Base-by-base conservation (phyloP, 1,284 basidiomycete species). In the Rhizopogon parksii region DNA sequence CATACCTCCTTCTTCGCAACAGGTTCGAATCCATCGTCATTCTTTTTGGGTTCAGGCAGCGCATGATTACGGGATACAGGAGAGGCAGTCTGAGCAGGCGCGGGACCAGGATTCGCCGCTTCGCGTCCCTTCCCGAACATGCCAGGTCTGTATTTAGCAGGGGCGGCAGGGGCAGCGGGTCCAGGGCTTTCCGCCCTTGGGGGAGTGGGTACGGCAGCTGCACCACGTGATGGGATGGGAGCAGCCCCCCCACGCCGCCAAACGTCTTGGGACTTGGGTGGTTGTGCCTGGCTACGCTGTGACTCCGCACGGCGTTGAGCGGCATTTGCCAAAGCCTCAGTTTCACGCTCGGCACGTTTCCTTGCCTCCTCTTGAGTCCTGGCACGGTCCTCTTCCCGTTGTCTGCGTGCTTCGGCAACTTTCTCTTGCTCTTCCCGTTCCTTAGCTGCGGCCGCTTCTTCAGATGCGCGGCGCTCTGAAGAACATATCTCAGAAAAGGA, bases 11-110 rank as follows among this genome's bases (percentile, higher is more conserved):
- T 72, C 51, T 67, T 56, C 11, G 70, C 49, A 7, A 85, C 82
- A 32, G 79, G 74, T 63, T 83, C 79, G 77, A 89, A 89, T 2
- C 87, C 86, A 56, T 89, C 87, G 7, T 79, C 72, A 36, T 85
- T 82, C 54, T 73, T 76, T 57, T 68, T 70, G 8, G 56, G 49
- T 49, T 78, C 75, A 6, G 64, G 53, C 2, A 56, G 38, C 2
- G 56, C 53, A 1, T 67, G 56, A 4, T 24, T 24, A 24, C 68
- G 48, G 1, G 68, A 36, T 0, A 59, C 69, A 30, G 78, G 56
- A 11, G 68, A 66, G 12, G 69, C 58, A 19, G 59, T 52, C 11
- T 59, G 21, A 40, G 54, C 52, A 32, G 55, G 59, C 35, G 25
- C 56, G 55, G 25, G 60, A 57, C 25, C 56, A 11, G 56, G 61